These are phyloP conservation scores for Lachancea kluyveri DNA, from an alignment of 805 yeast species.

Conservation along the genomic window DNA sequence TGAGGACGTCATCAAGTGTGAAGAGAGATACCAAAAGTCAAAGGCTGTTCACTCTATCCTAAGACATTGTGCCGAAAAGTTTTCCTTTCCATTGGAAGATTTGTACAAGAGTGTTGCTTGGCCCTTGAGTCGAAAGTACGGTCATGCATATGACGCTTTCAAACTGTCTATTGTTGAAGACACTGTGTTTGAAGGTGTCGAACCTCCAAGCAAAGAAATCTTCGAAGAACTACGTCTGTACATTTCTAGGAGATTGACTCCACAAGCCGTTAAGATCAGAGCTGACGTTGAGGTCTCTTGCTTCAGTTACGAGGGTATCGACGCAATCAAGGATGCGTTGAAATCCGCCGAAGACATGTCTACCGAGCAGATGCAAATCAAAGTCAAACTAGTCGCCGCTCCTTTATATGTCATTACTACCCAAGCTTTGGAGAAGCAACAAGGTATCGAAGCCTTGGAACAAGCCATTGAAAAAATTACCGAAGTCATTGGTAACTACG, in stretches of 20 bases:
- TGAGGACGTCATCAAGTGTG: slow-evolving; percentile 95
- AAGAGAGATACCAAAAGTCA: slow-evolving; percentile 93
- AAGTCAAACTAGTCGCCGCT: slow-evolving; percentile 94
- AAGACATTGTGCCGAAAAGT: slow-evolving; percentile 97
- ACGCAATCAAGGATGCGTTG: slow-evolving; percentile 88
- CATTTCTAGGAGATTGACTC: slow-evolving; percentile 90
- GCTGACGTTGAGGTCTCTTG: slow-evolving; percentile 99
- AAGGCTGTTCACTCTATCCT: slow-evolving; percentile 97
- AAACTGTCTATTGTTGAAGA: slow-evolving; percentile 89
- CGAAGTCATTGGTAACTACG: slow-evolving; percentile 60
- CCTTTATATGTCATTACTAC: slow-evolving; percentile 93
- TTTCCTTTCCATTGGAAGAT: slow-evolving; percentile 76
- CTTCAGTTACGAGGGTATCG: slow-evolving; percentile 95
- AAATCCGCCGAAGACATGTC: slow-evolving; percentile 78
- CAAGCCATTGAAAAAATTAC: slow-evolving; percentile 74
- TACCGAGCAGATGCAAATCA: slow-evolving; percentile 81
- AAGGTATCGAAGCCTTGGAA: slow-evolving; percentile 75
- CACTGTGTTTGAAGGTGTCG: slow-evolving; percentile 74
- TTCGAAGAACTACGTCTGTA: slow-evolving; percentile 80
- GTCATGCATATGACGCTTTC: slow-evolving; percentile 97
- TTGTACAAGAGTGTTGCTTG: slow-evolving; percentile 89
- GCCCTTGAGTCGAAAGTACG: slow-evolving; percentile 93
- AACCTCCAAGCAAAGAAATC: slow-evolving; percentile 65
- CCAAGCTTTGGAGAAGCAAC: slow-evolving; percentile 84
- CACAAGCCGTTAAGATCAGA: slow-evolving; percentile 95